A percentile compares a stretch with the other conserved stretches of the same genome.
Conservation (phyloP, 768 basidiomycete genomes). For the Russula foetens region DNA sequence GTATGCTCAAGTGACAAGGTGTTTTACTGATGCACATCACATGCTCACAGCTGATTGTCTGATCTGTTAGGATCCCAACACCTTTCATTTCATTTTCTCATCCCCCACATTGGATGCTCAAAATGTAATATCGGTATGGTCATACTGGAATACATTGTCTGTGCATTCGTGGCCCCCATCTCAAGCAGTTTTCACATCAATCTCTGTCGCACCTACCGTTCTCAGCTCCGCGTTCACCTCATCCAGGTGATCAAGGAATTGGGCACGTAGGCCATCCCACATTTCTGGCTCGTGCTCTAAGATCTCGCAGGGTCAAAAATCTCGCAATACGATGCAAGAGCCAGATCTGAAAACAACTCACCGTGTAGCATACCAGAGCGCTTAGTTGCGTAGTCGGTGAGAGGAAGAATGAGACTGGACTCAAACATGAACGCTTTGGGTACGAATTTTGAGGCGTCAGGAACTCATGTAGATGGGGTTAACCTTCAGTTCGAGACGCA, state of each 20-base stretch:
- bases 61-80: no score
- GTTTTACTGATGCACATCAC: no score
- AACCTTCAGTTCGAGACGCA: constrained; percentile 21
- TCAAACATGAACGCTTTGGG: constrained; percentile 54
- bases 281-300: constrained; percentile 58
- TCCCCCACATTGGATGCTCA: neutral
- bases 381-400: constrained; percentile 59
- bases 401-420: constrained; percentile 50
- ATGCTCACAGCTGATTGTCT: no score
- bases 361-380: constrained; percentile 51
- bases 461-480: neutral
- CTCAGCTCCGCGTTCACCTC: constrained; percentile 36
- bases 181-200: neutral
- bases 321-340: neutral
- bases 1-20: no score
- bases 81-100: neutral
- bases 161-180: neutral
- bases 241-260: constrained; percentile 51
- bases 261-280: constrained; percentile 53
- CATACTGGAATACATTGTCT: no score
- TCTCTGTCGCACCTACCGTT: neutral
- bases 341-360: constrained; percentile 22
- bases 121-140: neutral
- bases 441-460: neutral
- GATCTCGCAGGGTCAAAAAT: neutral